Base-by-base conservation (phyloP, 257 asterid species). In the Solanum pinnatisectum region DNA sequence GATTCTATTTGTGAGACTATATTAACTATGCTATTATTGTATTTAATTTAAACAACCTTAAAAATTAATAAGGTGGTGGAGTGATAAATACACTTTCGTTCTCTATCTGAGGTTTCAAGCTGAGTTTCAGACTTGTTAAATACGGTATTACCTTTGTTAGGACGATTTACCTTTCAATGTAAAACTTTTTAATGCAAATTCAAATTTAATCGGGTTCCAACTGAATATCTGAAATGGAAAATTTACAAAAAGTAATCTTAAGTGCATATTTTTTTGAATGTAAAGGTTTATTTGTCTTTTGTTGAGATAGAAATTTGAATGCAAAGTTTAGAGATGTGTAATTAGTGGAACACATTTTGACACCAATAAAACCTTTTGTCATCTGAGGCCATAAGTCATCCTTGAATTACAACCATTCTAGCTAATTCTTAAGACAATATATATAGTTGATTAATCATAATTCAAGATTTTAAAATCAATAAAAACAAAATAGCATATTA, bases 301-400 rank as follows among this genome's bases (percentile, higher is more conserved):
- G n/a, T 23, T 27, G 60, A 81, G 40, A 81, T 16, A 16, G 67
- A 81, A 81, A 46, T 81, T 79, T 81, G 85, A 46, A 33, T 46
- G 1, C 16, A 46, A 46, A 27, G 10, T 30, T 44, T 14, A 30
- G 68, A 46, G 85, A 81, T 44, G 68, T 27, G 68, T 81, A 30
- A 30, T 46, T 81, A 81, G 85, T 79, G 85, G 67, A 79, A 79
- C 85, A 79, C 35, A 79, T 44, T 5, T 46, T 44, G 85, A 81
- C 85, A 81, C 85, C 83, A 46, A 81, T 18, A 81, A 44, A 27
- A 16, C 42, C 67, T 81, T 46, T 27, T 42, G 65, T 78, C 10
- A 25, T 42, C 5, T 79, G 84, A 25, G 84, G 65, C 65, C 25
- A 44, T 15, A 79, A 42, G 15, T 25, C 39, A 25, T 18, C 39